A percentile compares a stretch with the other conserved stretches of the same genome.
Conservation (phyloP, 805 yeast genomes). For the Wickerhamomyces subpelliculosus region DNA sequence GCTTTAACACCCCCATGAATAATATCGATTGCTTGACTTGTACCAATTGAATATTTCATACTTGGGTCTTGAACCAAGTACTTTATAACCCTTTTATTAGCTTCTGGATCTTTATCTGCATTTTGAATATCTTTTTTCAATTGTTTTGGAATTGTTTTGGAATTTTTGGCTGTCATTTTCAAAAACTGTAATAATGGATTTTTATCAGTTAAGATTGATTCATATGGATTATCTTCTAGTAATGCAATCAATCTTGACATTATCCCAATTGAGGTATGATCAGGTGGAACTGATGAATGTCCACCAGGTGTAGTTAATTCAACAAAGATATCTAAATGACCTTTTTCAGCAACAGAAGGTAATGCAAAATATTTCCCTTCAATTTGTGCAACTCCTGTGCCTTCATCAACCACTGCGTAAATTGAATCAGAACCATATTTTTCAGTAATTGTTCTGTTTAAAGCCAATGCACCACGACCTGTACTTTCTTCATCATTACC, state of each 20-base stretch:
- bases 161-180: neutral
- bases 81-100: conserved; percentile 30
- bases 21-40: conserved; percentile 20
- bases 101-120: conserved; percentile 26
- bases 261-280: conserved; percentile 71
- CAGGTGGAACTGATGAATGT: conserved; percentile 76
- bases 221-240: conserved; percentile 47
- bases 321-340: conserved; percentile 46
- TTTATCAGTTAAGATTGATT: conserved; percentile 33
- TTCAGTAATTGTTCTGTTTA: conserved; percentile 40
- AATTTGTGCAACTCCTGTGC: conserved; percentile 32
- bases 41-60: conserved; percentile 11
- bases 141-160: neutral
- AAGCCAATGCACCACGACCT: conserved; percentile 39
- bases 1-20: conserved; percentile 68
- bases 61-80: conserved; percentile 10
- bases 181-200: conserved; percentile 38
- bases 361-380: conserved; percentile 38
- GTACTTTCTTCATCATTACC: conserved; percentile 74
- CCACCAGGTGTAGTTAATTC: conserved; percentile 63
- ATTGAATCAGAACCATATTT: conserved; percentile 56
- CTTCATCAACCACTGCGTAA: conserved; percentile 67
- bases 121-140: conserved; percentile 21
- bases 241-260: conserved; percentile 47
- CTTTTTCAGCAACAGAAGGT: conserved; percentile 57